Evolutionary conservation across 306 rosid genomes (phyloP).

Genomic region (Dicorynia guianensis): DNA sequence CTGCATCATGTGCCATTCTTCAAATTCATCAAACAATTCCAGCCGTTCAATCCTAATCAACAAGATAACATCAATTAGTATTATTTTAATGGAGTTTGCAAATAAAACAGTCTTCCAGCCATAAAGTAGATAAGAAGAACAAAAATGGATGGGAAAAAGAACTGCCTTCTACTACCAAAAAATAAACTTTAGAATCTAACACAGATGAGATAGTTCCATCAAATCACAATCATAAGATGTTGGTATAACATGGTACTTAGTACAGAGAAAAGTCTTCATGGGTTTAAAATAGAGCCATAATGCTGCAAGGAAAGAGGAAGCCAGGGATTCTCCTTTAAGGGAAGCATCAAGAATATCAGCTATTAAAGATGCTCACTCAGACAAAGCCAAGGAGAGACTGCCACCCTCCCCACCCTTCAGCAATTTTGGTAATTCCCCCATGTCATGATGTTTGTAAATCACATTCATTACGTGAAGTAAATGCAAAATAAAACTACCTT

Average conservation of each 20-base stretch:
- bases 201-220: constrained; percentile 33
- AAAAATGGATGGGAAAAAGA: neutral
- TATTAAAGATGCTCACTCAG: constrained; percentile 17
- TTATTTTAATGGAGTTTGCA: constrained; percentile 27
- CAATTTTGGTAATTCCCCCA: constrained; percentile 18
- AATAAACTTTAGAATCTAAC: constrained; percentile 32
- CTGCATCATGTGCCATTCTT: constrained; percentile 84
- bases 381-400: constrained; percentile 21
- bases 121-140: constrained; percentile 1
- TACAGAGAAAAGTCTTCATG: too few relatives aligned
- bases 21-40: constrained; percentile 76
- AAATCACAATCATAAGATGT: neutral
- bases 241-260: neutral
- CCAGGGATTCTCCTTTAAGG: too few relatives aligned
- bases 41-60: constrained; percentile 66
- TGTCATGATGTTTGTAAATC: neutral
- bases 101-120: neutral
- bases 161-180: constrained; percentile 10
- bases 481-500: neutral
- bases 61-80: constrained; percentile 37
- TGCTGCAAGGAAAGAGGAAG: too few relatives aligned
- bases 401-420: constrained; percentile 21
- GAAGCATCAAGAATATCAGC: neutral
- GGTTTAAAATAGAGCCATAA: too few relatives aligned
- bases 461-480: neutral